Percentiles rank a stretch among this genome's conserved stretches.
These are phyloP conservation scores for Monosporozyma unispora DNA, from an alignment of 805 yeast genomes.

Conservation along the genomic window DNA sequence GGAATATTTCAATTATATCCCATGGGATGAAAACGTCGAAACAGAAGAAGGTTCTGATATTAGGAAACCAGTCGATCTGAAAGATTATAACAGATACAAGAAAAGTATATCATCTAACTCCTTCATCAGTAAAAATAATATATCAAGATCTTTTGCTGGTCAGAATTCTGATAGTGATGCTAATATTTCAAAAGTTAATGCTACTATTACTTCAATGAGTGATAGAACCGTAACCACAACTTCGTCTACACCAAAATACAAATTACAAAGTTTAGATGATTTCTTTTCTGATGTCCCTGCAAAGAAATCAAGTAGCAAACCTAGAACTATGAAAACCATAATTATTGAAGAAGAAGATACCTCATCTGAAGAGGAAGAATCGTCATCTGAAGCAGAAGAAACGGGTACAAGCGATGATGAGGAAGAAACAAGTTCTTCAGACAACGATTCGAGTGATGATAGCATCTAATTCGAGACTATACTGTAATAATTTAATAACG, in stretches of 20 bases:
- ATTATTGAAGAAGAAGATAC: constrained; percentile 15
- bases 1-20: constrained; percentile 8
- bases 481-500: not conserved
- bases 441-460: not conserved
- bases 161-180: not conserved
- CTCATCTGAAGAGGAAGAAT: constrained; percentile 3
- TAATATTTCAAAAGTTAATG: not conserved
- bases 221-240: not conserved
- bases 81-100: constrained; percentile 33
- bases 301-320: not conserved
- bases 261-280: constrained; percentile 76
- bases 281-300: constrained; percentile 51
- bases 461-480: not conserved
- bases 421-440: not conserved
- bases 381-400: constrained; percentile 27
- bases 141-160: constrained; percentile 3
- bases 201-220: not conserved
- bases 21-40: constrained; percentile 14
- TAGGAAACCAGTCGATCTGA: constrained; percentile 33
- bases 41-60: constrained; percentile 16
- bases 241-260: constrained; percentile 31
- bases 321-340: constrained; percentile 13
- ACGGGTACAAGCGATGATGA: not conserved
- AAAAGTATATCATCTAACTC: constrained; percentile 28
- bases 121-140: constrained; percentile 7